Conservation (phyloP, 192 early-diverging fungal genomes). For the Rhizoclosmatium sp. region DNA sequence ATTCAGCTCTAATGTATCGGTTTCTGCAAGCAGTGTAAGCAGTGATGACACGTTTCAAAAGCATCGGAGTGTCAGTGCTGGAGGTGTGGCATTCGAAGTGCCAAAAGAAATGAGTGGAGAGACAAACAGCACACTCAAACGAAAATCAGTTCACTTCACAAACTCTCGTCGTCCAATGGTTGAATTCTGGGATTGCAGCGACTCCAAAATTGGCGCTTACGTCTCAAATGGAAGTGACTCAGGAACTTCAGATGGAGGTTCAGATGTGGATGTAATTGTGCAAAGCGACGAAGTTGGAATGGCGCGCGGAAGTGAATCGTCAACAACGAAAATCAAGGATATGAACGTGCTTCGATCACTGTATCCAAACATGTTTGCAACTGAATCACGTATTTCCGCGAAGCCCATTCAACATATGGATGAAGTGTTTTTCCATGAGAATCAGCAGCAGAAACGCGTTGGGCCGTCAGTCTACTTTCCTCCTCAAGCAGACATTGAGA, state of each 20-base stretch:
- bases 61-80: background rate
- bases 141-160: slow-evolving; percentile 37
- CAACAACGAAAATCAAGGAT: slow-evolving; percentile 8
- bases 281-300: background rate
- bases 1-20: background rate
- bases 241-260: background rate
- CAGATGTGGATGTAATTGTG: background rate
- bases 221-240: background rate
- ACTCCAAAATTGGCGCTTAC: background rate
- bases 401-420: slow-evolving; percentile 27
- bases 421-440: slow-evolving; percentile 7
- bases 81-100: background rate
- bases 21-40: background rate
- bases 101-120: background rate
- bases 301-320: background rate
- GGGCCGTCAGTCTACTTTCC: slow-evolving; percentile 54
- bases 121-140: background rate
- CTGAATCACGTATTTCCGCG: background rate
- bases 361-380: slow-evolving; percentile 29
- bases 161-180: slow-evolving; percentile 34
- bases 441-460: slow-evolving; percentile 29
- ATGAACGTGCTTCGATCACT: slow-evolving; percentile 7
- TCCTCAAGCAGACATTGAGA: slow-evolving; percentile 48
- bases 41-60: background rate
- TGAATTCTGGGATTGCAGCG: slow-evolving; percentile 35